Conservation (phyloP, 2,329 filamentous ascomycete species). For the Setomelanomma holmii region DNA sequence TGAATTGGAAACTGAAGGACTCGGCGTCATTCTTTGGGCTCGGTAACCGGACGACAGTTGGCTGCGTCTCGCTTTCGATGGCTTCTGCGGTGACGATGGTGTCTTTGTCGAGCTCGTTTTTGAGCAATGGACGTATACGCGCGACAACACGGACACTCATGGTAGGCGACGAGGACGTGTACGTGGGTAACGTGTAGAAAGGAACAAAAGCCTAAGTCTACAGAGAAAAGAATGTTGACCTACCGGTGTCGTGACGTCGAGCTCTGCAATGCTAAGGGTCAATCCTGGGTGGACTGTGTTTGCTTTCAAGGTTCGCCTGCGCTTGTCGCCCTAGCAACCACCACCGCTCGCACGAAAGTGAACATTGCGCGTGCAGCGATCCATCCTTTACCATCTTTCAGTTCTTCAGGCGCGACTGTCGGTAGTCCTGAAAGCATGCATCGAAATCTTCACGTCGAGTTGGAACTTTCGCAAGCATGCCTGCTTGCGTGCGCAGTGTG, state of each 20-base stretch:
- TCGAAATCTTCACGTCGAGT: too few species aligned
- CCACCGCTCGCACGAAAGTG: conserved; percentile 16
- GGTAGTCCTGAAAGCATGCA: too few species aligned
- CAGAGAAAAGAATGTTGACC: conserved; percentile 42
- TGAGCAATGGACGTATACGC: conserved; percentile 85
- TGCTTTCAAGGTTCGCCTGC: conserved; percentile 26
- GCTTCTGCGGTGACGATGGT: conserved; percentile 75
- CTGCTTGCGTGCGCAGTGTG: too few species aligned
- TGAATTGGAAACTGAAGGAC: conserved; percentile 94
- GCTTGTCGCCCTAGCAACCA: conserved; percentile 31
- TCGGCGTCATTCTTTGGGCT: conserved; percentile 92
- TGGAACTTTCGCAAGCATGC: too few species aligned
- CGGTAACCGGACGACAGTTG: conserved; percentile 81
- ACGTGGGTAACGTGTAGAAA: conserved; percentile 15
- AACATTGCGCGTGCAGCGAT: conserved; percentile 23
- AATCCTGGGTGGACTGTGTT: conserved; percentile 29
- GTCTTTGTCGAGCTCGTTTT: conserved; percentile 85
- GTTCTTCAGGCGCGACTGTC: too few species aligned
- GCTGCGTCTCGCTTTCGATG: conserved; percentile 45
- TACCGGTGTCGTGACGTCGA: conserved; percentile 35
- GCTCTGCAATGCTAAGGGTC: conserved; percentile 28
- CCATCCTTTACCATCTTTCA: too few species aligned
- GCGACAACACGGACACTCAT: conserved; percentile 84
- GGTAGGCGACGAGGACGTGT: conserved; percentile 19
- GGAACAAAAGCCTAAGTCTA: conserved; percentile 31